Percentiles rank a stretch among this genome's conserved stretches.
Conservation (phyloP, 495 filamentous ascomycete genomes). For the Trichoderma asperelloides region DNA sequence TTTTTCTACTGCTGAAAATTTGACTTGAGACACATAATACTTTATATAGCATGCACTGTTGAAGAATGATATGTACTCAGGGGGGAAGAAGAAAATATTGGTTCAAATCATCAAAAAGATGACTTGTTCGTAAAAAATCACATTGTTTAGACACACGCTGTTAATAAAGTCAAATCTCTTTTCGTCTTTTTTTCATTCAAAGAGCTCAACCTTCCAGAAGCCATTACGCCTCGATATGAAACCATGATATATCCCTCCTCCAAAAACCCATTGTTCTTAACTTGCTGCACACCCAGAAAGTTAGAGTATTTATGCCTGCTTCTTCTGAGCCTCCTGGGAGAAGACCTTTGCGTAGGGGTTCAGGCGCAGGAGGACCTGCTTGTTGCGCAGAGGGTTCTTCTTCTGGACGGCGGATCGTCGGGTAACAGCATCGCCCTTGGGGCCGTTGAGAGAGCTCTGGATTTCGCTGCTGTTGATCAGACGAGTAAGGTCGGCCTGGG, state of each 20-base stretch:
- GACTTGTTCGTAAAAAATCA: constrained; percentile 1
- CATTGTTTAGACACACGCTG: constrained; percentile 6
- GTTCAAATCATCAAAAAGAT: neutral
- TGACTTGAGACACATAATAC: neutral
- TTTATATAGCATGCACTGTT: neutral
- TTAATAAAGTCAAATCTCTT: constrained; percentile 7
- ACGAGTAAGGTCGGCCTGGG: constrained; percentile 86
- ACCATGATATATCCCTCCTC: constrained; percentile 6
- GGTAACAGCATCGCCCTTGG: constrained; percentile 79
- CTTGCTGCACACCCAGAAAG: constrained; percentile 15
- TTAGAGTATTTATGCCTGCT: constrained; percentile 20
- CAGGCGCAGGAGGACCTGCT: constrained; percentile 90
- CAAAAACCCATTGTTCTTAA: neutral
- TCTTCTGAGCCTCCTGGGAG: constrained; percentile 56
- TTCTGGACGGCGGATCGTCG: constrained; percentile 91
- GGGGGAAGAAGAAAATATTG: neutral
- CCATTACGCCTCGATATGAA: constrained; percentile 9
- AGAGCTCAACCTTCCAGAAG: constrained; percentile 8
- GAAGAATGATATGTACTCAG: neutral
- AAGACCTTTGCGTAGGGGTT: constrained; percentile 93
- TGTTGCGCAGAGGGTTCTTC: constrained; percentile 99
- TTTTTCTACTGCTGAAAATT: no score
- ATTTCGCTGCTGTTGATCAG: constrained; percentile 99
- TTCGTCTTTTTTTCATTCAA: constrained; percentile 6
- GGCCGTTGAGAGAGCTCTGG: constrained; percentile 81